phyloP scores from a whole-genome alignment of 345 rosid genomes.

The Camelina sativa region DNA sequence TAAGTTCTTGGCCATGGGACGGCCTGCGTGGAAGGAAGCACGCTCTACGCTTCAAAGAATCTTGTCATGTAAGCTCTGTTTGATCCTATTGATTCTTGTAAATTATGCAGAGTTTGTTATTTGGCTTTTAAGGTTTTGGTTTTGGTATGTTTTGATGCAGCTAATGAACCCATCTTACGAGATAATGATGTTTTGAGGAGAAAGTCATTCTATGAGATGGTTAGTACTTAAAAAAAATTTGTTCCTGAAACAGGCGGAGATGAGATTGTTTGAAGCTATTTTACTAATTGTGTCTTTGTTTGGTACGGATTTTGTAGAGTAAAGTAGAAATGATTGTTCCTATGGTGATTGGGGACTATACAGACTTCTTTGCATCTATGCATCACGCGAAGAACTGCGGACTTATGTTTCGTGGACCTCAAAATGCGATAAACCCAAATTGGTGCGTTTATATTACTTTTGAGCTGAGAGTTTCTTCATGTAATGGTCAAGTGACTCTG shows the following conservation, averaged over 20 bases:
- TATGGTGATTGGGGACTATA: conserved; percentile 84
- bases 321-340: conserved; percentile 92
- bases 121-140: conserved; percentile 21
- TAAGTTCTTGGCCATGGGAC: conserved; percentile 79
- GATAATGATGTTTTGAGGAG: conserved; percentile 67
- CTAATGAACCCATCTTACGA: conserved; percentile 65
- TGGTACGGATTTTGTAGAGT: conserved; percentile 48
- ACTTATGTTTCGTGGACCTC: conserved; percentile 83
- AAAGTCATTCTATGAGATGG: conserved; percentile 74
- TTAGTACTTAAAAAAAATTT: conserved; percentile 26
- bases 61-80: conserved; percentile 63
- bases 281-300: conserved; percentile 10
- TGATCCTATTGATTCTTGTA: conserved; percentile 5
- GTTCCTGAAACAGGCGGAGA: conserved; percentile 4
- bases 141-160: conserved; percentile 56
- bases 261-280: neutral
- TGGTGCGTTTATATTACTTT: conserved; percentile 55
- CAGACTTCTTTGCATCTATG: conserved; percentile 93
- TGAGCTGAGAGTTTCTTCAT: conserved; percentile 20
- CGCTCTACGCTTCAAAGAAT: conserved; percentile 82
- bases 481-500: conserved; percentile 23
- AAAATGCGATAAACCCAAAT: conserved; percentile 70
- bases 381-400: conserved; percentile 97
- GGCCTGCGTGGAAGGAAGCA: conserved; percentile 98
- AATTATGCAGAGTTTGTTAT: conserved; percentile 2